Evolutionary conservation across 2,329 filamentous ascomycete species (phyloP).

Genomic region (Aspergillus awamori): DNA sequence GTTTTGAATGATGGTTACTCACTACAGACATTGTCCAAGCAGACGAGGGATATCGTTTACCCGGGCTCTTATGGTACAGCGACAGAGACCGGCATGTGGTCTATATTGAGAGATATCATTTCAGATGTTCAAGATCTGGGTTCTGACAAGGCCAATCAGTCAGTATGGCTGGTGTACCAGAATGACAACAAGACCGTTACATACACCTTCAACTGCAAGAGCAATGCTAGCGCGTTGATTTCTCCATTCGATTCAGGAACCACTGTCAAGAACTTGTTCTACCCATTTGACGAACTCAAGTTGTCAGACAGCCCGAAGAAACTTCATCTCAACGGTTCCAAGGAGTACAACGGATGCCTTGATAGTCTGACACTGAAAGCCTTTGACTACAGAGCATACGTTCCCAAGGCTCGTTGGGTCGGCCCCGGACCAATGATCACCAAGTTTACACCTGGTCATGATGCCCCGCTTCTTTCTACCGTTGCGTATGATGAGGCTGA

Average conservation of each 20-base stretch:
- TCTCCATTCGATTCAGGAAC: slow-evolving; percentile 58
- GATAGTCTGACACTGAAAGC: slow-evolving; percentile 54
- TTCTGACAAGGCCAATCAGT: slow-evolving; percentile 47
- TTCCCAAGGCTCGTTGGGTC: slow-evolving; percentile 56
- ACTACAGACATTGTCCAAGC: slow-evolving; percentile 59
- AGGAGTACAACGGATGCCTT: slow-evolving; percentile 59
- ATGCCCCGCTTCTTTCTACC: slow-evolving; percentile 57
- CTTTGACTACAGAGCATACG: slow-evolving; percentile 64
- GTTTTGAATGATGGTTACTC: slow-evolving; percentile 63
- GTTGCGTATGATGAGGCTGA: slow-evolving; percentile 46
- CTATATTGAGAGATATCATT: slow-evolving; percentile 56
- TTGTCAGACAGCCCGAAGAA: slow-evolving; percentile 52
- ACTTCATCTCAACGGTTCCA: slow-evolving; percentile 53
- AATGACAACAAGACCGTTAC: slow-evolving; percentile 52
- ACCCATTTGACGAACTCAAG: slow-evolving; percentile 60
- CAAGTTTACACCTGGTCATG: slow-evolving; percentile 63
- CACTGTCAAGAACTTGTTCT: slow-evolving; percentile 65
- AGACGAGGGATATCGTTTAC: slow-evolving; percentile 54
- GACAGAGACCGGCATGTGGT: slow-evolving; percentile 65
- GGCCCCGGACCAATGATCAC: slow-evolving; percentile 62
- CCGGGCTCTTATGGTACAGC: slow-evolving; percentile 56
- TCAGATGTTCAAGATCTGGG: slow-evolving; percentile 57
- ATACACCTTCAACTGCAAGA: slow-evolving; percentile 62
- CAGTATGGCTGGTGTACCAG: slow-evolving; percentile 50
- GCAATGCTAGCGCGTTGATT: slow-evolving; percentile 54